Conservation (phyloP, 2,329 filamentous ascomycete species). For the Xenoacremonium recifei region DNA sequence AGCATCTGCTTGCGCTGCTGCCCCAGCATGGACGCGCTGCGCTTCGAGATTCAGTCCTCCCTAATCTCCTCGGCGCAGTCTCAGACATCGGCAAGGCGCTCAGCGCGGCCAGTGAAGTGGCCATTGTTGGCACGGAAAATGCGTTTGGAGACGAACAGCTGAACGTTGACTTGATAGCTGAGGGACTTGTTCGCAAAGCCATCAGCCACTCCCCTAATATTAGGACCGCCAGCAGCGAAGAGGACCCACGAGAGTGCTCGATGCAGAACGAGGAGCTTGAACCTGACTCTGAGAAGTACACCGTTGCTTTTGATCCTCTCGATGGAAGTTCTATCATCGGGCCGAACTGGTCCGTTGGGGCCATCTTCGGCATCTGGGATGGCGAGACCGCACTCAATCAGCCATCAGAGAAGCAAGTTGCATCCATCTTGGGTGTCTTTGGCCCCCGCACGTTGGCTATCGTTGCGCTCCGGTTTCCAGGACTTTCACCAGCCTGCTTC, state of each 20-base stretch:
- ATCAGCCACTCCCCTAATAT: conserved; percentile 45
- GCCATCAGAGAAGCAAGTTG: conserved; percentile 43
- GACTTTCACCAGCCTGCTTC: conserved; percentile 40
- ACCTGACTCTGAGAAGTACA: conserved; percentile 44
- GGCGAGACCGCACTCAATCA: conserved; percentile 44
- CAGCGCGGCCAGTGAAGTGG: conserved; percentile 43
- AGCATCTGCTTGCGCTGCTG: background rate
- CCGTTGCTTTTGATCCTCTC: conserved; percentile 61
- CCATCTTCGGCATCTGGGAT: conserved; percentile 61
- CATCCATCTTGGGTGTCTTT: conserved; percentile 51
- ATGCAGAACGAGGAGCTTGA: conserved; percentile 6
- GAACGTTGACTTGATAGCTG: conserved; percentile 55
- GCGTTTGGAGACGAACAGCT: conserved; percentile 59
- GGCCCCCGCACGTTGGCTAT: conserved; percentile 56
- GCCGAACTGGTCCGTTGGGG: conserved; percentile 57
- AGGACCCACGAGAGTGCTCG: conserved; percentile 53
- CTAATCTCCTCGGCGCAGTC: conserved; percentile 45
- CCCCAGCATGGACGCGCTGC: conserved; percentile 8
- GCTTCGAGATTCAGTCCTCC: conserved; percentile 46
- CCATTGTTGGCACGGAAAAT: conserved; percentile 50
- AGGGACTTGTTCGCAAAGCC: conserved; percentile 44
- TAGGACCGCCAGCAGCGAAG: conserved; percentile 56
- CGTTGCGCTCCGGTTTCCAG: conserved; percentile 51
- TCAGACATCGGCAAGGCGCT: conserved; percentile 44
- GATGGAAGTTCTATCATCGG: conserved; percentile 62